These are phyloP conservation scores for Quercus bicolor DNA, from an alignment of 306 rosid species.

Conservation along the genomic window DNA sequence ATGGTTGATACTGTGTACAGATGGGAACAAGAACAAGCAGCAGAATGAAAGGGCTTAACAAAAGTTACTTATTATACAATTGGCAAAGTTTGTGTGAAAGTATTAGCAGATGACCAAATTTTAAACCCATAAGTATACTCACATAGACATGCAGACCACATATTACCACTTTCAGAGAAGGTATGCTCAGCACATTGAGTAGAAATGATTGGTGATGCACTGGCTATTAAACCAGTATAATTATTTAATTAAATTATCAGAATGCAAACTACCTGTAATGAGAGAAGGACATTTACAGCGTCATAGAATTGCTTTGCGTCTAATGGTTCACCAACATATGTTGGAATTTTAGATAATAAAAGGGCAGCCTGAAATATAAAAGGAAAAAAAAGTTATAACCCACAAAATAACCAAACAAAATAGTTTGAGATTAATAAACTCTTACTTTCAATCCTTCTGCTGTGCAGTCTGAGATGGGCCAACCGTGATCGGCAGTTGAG, in stretches of 20 bases:
- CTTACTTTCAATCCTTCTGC: slow-evolving; percentile 85
- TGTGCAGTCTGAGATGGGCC: slow-evolving; percentile 97
- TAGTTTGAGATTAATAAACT: slow-evolving; percentile 9
- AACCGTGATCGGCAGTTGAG: slow-evolving; percentile 85
- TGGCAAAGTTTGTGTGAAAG: neutral
- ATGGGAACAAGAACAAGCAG: neutral
- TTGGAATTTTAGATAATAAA: slow-evolving; percentile 54
- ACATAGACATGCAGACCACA: neutral
- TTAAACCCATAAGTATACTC: neutral
- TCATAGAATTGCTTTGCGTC: slow-evolving; percentile 47
- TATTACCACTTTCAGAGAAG: neutral
- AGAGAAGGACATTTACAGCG: slow-evolving; percentile 78
- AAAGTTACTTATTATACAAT: neutral
- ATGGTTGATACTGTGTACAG: neutral
- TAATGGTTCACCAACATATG: slow-evolving; percentile 68
- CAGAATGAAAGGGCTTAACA: neutral
- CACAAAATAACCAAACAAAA: neutral
- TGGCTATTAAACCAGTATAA: slow-evolving; percentile 2
- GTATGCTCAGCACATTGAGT: neutral
- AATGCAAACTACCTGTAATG: slow-evolving; percentile 65
- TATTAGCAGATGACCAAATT: neutral
- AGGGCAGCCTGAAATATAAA: slow-evolving; percentile 59
- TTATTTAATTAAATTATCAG: slow-evolving; percentile 8
- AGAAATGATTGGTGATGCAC: neutral
- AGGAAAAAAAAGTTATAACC: slow-evolving; percentile 12